phyloP scores from a whole-genome alignment of 2,329 filamentous ascomycete genomes.

The Colletotrichum sp. region DNA sequence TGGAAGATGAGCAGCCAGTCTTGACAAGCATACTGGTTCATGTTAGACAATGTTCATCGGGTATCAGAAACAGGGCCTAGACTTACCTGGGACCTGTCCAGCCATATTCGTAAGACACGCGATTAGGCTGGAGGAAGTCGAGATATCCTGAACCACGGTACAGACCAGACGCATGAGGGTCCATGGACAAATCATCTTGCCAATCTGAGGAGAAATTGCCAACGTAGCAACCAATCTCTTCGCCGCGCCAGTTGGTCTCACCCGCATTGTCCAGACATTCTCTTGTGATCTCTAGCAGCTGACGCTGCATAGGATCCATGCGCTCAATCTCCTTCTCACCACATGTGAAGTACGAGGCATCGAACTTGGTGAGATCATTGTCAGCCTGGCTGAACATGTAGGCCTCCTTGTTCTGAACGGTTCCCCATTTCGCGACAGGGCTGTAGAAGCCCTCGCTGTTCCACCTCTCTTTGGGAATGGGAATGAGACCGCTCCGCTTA shows the following conservation, averaged over 20 bases:
- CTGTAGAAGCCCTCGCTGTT: slow-evolving; percentile 28
- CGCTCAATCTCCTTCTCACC: slow-evolving; percentile 28
- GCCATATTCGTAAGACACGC: slow-evolving; percentile 35
- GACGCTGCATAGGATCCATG: slow-evolving; percentile 34
- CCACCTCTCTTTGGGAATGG: slow-evolving; percentile 31
- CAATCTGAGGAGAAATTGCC: slow-evolving; percentile 34
- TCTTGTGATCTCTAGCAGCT: slow-evolving; percentile 30
- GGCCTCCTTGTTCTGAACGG: slow-evolving; percentile 15
- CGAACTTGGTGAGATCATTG: slow-evolving; percentile 29
- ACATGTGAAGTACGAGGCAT: slow-evolving; percentile 36
- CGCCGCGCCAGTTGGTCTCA: slow-evolving; percentile 27
- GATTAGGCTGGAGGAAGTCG: slow-evolving; percentile 33
- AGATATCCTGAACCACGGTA: slow-evolving; percentile 22
- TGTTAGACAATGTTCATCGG: neutral
- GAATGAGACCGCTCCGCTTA: slow-evolving; percentile 25
- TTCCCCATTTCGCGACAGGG: slow-evolving; percentile 9
- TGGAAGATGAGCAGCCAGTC: slow-evolving; percentile 38
- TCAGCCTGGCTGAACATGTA: slow-evolving; percentile 24
- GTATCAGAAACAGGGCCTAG: neutral
- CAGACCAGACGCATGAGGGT: slow-evolving; percentile 3
- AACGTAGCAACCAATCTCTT: slow-evolving; percentile 31
- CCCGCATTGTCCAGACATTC: slow-evolving; percentile 36
- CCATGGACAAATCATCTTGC: slow-evolving; percentile 20
- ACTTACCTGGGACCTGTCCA: slow-evolving; percentile 35
- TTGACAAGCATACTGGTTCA: slow-evolving; percentile 34